Evolutionary conservation across 2,329 filamentous ascomycete species (phyloP).

Genomic region (Chalaropsis ovoidea): DNA sequence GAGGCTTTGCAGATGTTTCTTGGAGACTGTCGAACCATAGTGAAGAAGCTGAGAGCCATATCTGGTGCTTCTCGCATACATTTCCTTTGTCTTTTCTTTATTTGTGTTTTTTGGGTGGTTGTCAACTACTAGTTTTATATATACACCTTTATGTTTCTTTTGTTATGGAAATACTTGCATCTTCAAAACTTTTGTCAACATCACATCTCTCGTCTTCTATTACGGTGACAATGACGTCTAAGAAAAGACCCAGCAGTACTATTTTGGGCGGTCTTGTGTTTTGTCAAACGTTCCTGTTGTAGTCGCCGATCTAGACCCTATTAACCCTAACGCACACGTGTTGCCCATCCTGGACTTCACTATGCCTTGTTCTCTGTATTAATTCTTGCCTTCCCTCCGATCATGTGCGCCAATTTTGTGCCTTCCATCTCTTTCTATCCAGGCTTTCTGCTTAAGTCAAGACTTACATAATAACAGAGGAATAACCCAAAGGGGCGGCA

Average conservation of each 20-base stretch:
- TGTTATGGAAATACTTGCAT: constrained; percentile 1
- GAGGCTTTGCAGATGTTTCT: too few species aligned
- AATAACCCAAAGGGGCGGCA: not conserved
- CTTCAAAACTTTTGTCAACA: not conserved
- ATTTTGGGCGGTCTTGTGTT: too few species aligned
- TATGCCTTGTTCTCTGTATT: not conserved
- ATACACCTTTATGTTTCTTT: constrained; percentile 17
- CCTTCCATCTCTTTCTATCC: not conserved
- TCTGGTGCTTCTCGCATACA: not conserved
- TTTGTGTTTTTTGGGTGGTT: not conserved
- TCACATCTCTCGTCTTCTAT: not conserved
- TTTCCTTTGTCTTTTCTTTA: not conserved
- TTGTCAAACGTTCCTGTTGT: too few species aligned
- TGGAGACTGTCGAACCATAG: not conserved
- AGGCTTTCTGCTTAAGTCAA: not conserved
- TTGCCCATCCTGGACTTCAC: not conserved
- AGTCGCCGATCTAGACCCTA: too few species aligned
- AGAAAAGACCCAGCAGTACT: not conserved
- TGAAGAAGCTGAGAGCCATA: not conserved
- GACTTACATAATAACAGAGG: not conserved
- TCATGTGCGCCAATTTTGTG: not conserved
- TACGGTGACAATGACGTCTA: not conserved
- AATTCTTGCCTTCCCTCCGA: not conserved
- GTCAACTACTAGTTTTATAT: constrained; percentile 5
- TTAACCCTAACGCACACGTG: not conserved